Evolutionary conservation across 345 rosid species (phyloP).

Genomic region (Eucalyptus brandiana): DNA sequence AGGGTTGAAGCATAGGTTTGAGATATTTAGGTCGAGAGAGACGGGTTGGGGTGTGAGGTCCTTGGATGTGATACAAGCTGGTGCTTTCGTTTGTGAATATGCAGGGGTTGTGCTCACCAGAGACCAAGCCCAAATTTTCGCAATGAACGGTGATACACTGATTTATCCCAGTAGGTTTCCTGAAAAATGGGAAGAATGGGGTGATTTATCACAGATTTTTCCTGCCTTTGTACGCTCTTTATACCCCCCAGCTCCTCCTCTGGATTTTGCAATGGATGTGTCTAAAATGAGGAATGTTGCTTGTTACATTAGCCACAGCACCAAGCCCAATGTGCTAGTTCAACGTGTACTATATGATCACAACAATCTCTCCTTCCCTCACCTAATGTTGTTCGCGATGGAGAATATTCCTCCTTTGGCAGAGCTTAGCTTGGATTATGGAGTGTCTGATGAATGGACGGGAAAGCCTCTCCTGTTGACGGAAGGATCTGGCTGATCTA

Average conservation of each 20-base stretch:
- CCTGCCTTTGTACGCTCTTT: conserved; percentile 39
- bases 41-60: conserved; percentile 96
- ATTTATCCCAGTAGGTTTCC: conserved; percentile 70
- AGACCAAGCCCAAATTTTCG: conserved; percentile 69
- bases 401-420: conserved; percentile 87
- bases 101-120: conserved; percentile 79
- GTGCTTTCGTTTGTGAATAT: conserved; percentile 86
- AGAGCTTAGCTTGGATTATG: conserved; percentile 93
- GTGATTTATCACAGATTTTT: conserved; percentile 67
- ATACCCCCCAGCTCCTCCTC: conserved; percentile 61
- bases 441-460: conserved; percentile 67
- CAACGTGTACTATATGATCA: conserved; percentile 82
- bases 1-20: conserved; percentile 61
- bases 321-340: conserved; percentile 74
- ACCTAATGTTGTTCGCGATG: conserved; percentile 79
- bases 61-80: conserved; percentile 80
- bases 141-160: conserved; percentile 76
- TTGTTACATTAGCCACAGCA: conserved; percentile 85
- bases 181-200: conserved; percentile 74
- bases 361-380: conserved; percentile 83
- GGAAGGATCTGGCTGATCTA: background rate
- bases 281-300: conserved; percentile 93
- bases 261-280: conserved; percentile 94
- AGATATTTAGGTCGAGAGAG: conserved; percentile 82
- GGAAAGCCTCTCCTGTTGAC: conserved; percentile 42